Base-by-base conservation (phyloP, 345 rosid genomes). In the Citrus mangshanensis region DNA sequence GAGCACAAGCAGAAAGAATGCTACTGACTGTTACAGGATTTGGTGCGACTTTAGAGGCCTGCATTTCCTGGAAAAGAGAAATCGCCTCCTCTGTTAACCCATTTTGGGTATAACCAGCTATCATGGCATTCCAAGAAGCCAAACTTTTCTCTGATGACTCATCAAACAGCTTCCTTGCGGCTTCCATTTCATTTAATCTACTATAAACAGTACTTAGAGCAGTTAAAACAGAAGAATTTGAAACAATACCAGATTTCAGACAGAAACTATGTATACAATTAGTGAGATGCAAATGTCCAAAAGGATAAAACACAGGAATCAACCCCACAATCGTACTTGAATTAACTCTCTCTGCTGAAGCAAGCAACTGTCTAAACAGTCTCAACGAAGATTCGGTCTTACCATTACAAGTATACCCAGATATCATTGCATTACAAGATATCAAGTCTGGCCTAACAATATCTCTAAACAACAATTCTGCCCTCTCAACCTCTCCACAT, bases 61-160 rank as follows among this genome's bases (percentile, higher is more conserved):
- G 92, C 98, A 93, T 89, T 69, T 86, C 87, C 76, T 67, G 89
- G 74, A 92, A 93, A 67, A 92, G 92, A 77, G 89, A 85, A 76
- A 93, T 87, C 1, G 95, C 94, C 2, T 79, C 78, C 66, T 92
- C 92, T 40, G 92, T 89, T 70, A 88, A 82, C 51, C 98, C 96
- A 71, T 89, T 93, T 84, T 93, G 96, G 16, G 95, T 83, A 71
- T 89, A 93, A 74, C 98, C 98, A 3, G 98, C 80, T 64, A 93
- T 89, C 92, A 93, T 92, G 73, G 98, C 91, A 81, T 90, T 93
- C 98, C 98, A 93, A 67, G 91, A 89, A 61, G 96, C 91, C 79
- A 92, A 83, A 81, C 89, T 86, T 85, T 87, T 93, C 32, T 86
- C 88, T 7, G 70, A 75, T 62, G 93, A 81, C 54, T 87, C 92